phyloP scores from a whole-genome alignment of 202 grass and related monocot genomes.

The Musa balbisiana region DNA sequence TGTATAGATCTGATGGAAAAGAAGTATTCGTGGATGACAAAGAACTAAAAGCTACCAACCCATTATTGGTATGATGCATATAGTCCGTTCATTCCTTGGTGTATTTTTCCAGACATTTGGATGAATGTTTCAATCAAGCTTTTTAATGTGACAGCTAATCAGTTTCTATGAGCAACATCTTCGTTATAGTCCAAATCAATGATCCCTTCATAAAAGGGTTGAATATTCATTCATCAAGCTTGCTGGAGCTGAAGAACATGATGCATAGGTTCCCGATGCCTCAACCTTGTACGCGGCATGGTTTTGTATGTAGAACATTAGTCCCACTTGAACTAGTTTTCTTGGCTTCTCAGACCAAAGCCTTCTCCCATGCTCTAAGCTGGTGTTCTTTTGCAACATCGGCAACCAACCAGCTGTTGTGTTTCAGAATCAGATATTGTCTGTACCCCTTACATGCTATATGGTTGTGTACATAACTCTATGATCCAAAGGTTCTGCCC shows the following conservation, averaged over 20 bases:
- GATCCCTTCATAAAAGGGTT: conserved; percentile 19
- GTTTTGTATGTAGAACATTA: not conserved
- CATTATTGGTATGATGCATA: conserved; percentile 59
- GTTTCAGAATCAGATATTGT: not conserved
- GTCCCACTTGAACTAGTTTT: not conserved
- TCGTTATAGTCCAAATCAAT: conserved; percentile 61
- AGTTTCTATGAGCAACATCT: conserved; percentile 92
- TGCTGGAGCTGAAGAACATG: not conserved
- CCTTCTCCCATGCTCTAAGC: not conserved
- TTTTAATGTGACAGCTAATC: conserved; percentile 68
- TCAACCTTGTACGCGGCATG: not conserved
- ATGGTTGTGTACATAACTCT: conserved; percentile 2
- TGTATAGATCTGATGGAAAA: conserved; percentile 61
- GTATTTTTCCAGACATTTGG: conserved; percentile 15
- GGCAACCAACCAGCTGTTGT: not conserved
- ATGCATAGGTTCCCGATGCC: not conserved
- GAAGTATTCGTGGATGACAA: conserved; percentile 72
- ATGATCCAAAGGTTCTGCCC: not conserved
- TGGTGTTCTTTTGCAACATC: not conserved
- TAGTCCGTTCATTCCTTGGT: conserved; percentile 1
- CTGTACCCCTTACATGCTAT: not conserved
- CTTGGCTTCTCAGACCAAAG: not conserved
- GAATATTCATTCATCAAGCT: not conserved
- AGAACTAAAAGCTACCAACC: conserved; percentile 63
- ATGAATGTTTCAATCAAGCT: conserved; percentile 15